Conservation (phyloP, 2,329 filamentous ascomycete species). For the Pseudopithomyces chartarum region DNA sequence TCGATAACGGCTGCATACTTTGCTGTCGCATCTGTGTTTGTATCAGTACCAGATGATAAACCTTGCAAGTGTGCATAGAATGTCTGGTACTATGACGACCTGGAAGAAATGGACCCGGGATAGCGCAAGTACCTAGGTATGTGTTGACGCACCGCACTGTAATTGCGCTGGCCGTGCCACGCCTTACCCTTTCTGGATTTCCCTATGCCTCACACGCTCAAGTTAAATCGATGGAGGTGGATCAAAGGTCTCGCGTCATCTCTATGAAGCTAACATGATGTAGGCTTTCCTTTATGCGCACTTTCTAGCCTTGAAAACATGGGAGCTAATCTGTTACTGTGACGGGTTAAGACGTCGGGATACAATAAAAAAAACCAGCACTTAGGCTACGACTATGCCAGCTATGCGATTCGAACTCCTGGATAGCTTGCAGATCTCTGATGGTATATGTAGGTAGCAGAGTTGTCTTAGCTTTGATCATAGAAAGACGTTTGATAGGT, state of each 20-base stretch:
- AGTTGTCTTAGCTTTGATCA: too few species aligned
- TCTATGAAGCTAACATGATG: too few species aligned
- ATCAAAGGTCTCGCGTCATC: not conserved
- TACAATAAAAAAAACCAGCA: too few species aligned
- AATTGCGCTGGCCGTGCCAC: not conserved
- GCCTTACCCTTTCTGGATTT: not conserved
- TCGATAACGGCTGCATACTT: constrained; percentile 6
- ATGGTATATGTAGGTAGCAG: too few species aligned
- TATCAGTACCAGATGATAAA: not conserved
- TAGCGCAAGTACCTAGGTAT: not conserved
- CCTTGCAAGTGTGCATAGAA: not conserved
- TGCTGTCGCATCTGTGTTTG: constrained; percentile 10
- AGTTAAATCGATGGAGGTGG: not conserved
- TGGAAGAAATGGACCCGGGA: not conserved
- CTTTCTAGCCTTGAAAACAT: too few species aligned
- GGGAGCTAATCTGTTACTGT: too few species aligned
- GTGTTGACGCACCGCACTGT: not conserved
- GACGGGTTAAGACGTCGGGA: too few species aligned
- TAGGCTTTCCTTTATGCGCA: too few species aligned
- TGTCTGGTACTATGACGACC: not conserved
- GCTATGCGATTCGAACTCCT: too few species aligned
- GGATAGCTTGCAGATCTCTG: too few species aligned
- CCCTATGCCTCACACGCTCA: not conserved
- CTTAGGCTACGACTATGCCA: too few species aligned
- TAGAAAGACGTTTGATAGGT: too few species aligned